Conservation (phyloP, 2,329 filamentous ascomycete species). For the Xylaria hypoxylon region DNA sequence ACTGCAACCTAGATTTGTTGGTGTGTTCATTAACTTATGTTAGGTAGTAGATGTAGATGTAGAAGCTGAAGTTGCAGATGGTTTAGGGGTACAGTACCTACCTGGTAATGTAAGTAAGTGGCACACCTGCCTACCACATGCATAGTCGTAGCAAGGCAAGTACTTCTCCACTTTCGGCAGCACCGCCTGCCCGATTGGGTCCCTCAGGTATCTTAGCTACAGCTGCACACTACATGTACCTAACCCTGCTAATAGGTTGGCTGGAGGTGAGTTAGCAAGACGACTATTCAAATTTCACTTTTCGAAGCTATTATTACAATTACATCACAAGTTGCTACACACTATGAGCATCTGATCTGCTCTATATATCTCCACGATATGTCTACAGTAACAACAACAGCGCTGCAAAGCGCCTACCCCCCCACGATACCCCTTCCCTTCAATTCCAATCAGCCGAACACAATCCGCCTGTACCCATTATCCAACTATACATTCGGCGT, state of each 20-base stretch:
- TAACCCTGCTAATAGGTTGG: no score
- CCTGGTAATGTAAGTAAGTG: no score
- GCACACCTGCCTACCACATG: no score
- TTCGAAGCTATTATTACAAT: background rate
- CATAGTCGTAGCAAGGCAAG: background rate
- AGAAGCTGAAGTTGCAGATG: no score
- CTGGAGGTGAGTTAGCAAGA: background rate
- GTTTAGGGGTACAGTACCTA: no score
- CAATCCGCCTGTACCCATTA: slow-evolving; percentile 91
- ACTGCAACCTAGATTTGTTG: no score
- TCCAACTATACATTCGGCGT: slow-evolving; percentile 99
- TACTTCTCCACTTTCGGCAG: background rate
- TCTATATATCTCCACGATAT: slow-evolving; percentile 58
- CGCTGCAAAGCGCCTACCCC: slow-evolving; percentile 81
- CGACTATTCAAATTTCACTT: slow-evolving; percentile 12
- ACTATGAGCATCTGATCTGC: slow-evolving; percentile 18
- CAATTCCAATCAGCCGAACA: slow-evolving; percentile 87
- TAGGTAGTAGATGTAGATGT: no score
- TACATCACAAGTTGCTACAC: background rate
- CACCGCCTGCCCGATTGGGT: slow-evolving; percentile 28
- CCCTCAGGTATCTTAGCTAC: background rate
- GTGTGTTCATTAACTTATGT: no score
- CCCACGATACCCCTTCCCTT: slow-evolving; percentile 85
- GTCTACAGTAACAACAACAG: slow-evolving; percentile 84
- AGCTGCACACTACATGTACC: background rate